Conservation (phyloP, 257 asterid genomes). For the Lycium ferocissimum region DNA sequence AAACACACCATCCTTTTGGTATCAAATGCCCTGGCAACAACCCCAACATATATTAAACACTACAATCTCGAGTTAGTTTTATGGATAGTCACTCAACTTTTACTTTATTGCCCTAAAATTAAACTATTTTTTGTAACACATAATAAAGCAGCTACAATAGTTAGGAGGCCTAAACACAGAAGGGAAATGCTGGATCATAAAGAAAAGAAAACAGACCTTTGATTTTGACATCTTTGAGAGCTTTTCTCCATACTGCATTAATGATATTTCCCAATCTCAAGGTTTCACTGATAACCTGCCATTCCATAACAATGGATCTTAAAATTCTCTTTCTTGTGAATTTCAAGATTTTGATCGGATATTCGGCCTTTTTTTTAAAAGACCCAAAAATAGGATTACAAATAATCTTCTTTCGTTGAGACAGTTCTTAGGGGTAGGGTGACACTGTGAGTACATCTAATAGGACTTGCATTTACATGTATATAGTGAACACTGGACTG, state of each 20-base stretch:
- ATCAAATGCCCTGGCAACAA: conserved; percentile 73
- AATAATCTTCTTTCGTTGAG: background rate
- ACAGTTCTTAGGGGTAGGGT: background rate
- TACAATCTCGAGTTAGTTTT: background rate
- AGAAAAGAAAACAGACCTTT: conserved; percentile 56
- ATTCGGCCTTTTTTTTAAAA: background rate
- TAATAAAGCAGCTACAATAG: background rate
- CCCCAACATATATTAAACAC: background rate
- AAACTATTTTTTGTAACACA: background rate
- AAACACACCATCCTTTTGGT: conserved; percentile 93
- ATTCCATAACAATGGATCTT: background rate
- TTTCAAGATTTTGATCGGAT: background rate
- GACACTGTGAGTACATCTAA: background rate
- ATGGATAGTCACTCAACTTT: background rate
- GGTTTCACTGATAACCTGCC: conserved; percentile 90
- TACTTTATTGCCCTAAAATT: background rate
- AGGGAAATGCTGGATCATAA: background rate
- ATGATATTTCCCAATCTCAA: conserved; percentile 81
- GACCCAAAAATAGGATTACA: background rate
- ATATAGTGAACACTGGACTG: background rate
- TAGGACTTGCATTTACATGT: background rate
- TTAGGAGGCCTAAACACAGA: background rate
- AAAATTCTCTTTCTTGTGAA: too few relatives aligned
- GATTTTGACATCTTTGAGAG: conserved; percentile 83
- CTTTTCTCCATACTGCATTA: conserved; percentile 98